phyloP scores from a whole-genome alignment of 305 asterid species.

The Fraxinus platypoda region DNA sequence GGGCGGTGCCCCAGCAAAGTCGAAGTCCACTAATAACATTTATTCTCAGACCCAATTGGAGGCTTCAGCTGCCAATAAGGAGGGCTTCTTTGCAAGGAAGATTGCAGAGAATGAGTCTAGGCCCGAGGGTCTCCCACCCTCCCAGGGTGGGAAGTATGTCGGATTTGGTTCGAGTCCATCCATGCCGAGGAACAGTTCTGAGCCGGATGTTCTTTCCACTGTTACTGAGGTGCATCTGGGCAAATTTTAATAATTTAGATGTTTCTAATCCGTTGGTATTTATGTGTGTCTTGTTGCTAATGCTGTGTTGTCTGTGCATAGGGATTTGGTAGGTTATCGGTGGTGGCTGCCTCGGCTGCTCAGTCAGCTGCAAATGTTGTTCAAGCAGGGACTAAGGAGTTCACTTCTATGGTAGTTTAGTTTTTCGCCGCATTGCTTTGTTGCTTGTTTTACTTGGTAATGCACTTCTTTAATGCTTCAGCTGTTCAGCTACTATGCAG shows the following conservation, averaged over 20 bases:
- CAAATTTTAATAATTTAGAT: neutral
- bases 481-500: neutral
- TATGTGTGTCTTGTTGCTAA: conserved; percentile 17
- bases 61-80: conserved; percentile 84
- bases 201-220: conserved; percentile 61
- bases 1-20: conserved; percentile 53
- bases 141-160: conserved; percentile 86
- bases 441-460: neutral
- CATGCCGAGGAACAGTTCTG: conserved; percentile 30
- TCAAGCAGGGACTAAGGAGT: conserved; percentile 75
- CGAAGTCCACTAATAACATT: conserved; percentile 65
- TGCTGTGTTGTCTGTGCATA: conserved; percentile 22
- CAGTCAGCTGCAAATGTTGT: conserved; percentile 77
- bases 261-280: neutral
- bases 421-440: neutral
- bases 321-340: conserved; percentile 76
- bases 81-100: conserved; percentile 58
- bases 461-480: neutral
- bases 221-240: conserved; percentile 49
- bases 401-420: conserved; percentile 59
- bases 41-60: conserved; percentile 59
- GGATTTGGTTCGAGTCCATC: conserved; percentile 73
- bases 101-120: conserved; percentile 67
- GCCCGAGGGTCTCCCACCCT: conserved; percentile 84
- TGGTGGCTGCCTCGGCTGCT: conserved; percentile 75